Evolutionary conservation across 1,284 basidiomycete genomes (phyloP).

Genomic region (Moesziomyces sp.): DNA sequence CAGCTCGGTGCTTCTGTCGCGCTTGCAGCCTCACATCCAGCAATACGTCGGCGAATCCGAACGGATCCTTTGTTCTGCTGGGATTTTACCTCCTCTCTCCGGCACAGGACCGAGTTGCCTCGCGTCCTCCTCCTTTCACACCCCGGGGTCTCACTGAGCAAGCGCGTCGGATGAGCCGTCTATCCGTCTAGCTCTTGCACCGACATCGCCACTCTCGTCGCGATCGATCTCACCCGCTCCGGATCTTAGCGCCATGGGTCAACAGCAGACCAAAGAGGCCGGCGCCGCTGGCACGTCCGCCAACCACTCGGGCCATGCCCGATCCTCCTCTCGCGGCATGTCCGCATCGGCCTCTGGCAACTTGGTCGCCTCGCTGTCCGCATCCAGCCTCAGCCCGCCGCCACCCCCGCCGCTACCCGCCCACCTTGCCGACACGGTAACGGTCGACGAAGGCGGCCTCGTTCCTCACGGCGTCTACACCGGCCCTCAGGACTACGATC

Average conservation of each 20-base stretch:
- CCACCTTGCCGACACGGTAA: conserved; percentile 43
- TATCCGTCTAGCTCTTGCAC: background rate
- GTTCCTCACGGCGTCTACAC: conserved; percentile 88
- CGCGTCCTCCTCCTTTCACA: too few species aligned
- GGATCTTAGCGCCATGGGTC: conserved; percentile 30
- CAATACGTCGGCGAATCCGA: background rate
- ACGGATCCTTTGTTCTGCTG: background rate
- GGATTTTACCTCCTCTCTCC: background rate
- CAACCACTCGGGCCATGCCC: conserved; percentile 15
- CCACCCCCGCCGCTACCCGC: conserved; percentile 39
- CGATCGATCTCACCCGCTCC: background rate
- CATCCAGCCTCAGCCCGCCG: conserved; percentile 29
- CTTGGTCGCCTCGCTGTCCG: conserved; percentile 28
- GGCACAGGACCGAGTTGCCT: background rate
- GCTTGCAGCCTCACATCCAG: too few species aligned
- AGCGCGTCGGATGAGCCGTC: conserved; percentile 7
- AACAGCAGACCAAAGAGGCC: conserved; percentile 50
- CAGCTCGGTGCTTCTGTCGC: too few species aligned
- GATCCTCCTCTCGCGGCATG: conserved; percentile 34
- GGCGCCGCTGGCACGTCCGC: conserved; percentile 24
- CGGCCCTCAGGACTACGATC: conserved; percentile 84
- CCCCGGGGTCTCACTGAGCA: background rate
- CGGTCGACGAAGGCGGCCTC: conserved; percentile 76
- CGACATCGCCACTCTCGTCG: conserved; percentile 7
- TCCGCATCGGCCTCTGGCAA: conserved; percentile 29